Conservation (phyloP, 805 yeast species). For the Priceomyces castillae region DNA sequence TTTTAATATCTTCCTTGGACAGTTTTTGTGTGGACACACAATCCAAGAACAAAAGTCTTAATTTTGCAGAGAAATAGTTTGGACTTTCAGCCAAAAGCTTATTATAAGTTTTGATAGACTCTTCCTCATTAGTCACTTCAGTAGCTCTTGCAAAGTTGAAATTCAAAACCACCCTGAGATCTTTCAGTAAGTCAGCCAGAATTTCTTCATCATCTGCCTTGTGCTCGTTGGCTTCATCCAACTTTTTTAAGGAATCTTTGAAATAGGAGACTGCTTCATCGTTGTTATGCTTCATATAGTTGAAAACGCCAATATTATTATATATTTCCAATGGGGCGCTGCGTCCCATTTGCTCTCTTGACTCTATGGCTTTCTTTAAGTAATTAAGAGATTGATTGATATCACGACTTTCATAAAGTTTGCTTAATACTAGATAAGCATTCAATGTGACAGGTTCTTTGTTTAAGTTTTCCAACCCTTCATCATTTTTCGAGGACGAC, state of each 20-base stretch:
- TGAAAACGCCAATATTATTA: conserved; percentile 84
- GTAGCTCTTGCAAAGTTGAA: conserved; percentile 78
- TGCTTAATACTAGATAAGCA: conserved; percentile 68
- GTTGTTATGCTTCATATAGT: conserved; percentile 60
- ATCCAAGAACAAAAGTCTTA: conserved; percentile 65
- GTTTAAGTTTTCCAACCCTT: conserved; percentile 20
- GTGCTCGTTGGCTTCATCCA: conserved; percentile 26
- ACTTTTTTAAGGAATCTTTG: conserved; percentile 43
- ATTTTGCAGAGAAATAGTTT: conserved; percentile 67
- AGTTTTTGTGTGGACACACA: conserved; percentile 41
- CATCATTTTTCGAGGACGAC: conserved; percentile 21
- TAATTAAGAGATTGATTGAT: conserved; percentile 63
- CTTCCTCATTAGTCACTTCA: conserved; percentile 46
- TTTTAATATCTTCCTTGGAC: conserved; percentile 45
- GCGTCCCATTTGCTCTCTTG: conserved; percentile 40
- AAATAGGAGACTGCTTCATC: conserved; percentile 59
- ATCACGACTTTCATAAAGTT: conserved; percentile 65
- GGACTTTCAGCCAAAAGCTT: conserved; percentile 61
- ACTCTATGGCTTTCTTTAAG: conserved; percentile 59
- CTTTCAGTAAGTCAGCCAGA: conserved; percentile 22
- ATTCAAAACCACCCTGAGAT: conserved; percentile 29
- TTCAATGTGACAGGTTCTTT: conserved; percentile 59
- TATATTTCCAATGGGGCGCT: conserved; percentile 57
- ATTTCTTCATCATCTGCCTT: conserved; percentile 42
- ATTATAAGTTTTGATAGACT: conserved; percentile 49